These are phyloP conservation scores for Gryganskiella cystojenkinii DNA, from an alignment of 192 early-diverging fungal species.

Conservation along the genomic window DNA sequence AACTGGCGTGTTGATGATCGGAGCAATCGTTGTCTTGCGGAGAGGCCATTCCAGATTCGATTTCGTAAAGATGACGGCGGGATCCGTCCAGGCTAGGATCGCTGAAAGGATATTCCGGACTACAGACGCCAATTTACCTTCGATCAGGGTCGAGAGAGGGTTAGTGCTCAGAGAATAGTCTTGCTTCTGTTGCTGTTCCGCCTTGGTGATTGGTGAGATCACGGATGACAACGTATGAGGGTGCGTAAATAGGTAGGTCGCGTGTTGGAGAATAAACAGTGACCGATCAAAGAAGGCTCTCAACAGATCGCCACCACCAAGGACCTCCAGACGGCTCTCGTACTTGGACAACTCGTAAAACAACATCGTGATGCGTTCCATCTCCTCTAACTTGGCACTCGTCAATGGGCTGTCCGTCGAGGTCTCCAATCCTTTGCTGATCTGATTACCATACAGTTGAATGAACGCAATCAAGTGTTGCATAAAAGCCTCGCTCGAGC, in stretches of 20 bases:
- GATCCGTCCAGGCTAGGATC: slow-evolving; percentile 51
- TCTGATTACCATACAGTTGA: slow-evolving; percentile 57
- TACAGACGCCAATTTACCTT: slow-evolving; percentile 41
- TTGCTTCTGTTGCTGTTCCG: slow-evolving; percentile 18
- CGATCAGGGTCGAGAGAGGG: slow-evolving; percentile 26
- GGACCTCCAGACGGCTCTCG: slow-evolving; percentile 24
- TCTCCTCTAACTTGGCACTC: slow-evolving; percentile 59
- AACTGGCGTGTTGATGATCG: slow-evolving; percentile 34
- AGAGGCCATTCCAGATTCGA: slow-evolving; percentile 53
- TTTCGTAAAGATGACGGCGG: slow-evolving; percentile 38
- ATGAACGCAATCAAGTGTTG: slow-evolving; percentile 58
- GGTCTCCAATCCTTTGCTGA: slow-evolving; percentile 56
- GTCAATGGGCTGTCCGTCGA: slow-evolving; percentile 46
- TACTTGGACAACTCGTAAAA: slow-evolving; percentile 60
- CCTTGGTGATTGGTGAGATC: slow-evolving; percentile 33
- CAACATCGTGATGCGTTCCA: slow-evolving; percentile 63
- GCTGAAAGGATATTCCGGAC: slow-evolving; percentile 49
- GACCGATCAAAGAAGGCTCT: slow-evolving; percentile 48
- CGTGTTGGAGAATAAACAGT: slow-evolving; percentile 45
- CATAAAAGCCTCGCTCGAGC: slow-evolving; percentile 43
- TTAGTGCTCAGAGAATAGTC: background rate
- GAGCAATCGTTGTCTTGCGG: slow-evolving; percentile 53
- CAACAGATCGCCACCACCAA: slow-evolving; percentile 27
- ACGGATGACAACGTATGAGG: slow-evolving; percentile 35
- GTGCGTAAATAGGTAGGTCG: slow-evolving; percentile 52